These are phyloP conservation scores for Candida ficus DNA, from an alignment of 805 yeast species.

Conservation along the genomic window DNA sequence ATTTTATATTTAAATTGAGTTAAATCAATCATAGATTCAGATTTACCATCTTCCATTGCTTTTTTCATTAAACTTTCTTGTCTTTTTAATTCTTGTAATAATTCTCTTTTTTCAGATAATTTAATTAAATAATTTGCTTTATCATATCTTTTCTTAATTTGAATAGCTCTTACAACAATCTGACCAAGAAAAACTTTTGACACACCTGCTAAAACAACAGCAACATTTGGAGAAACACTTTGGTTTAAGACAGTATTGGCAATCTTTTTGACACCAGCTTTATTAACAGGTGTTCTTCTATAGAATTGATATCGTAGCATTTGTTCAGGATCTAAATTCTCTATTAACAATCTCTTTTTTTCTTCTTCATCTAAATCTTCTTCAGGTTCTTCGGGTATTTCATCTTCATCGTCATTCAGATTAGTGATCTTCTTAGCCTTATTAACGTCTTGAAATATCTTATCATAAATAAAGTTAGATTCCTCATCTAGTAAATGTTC, in stretches of 20 bases:
- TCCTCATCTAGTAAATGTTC: slow-evolving; percentile 19
- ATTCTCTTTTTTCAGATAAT: slow-evolving; percentile 37
- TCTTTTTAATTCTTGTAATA: slow-evolving; percentile 28
- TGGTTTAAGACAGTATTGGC: slow-evolving; percentile 79
- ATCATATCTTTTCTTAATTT: slow-evolving; percentile 55
- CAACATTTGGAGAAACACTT: slow-evolving; percentile 70
- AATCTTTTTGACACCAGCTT: slow-evolving; percentile 72
- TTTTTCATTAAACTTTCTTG: slow-evolving; percentile 35
- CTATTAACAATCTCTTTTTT: slow-evolving; percentile 54
- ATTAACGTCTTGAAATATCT: slow-evolving; percentile 12
- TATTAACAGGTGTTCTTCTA: slow-evolving; percentile 70
- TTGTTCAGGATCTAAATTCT: slow-evolving; percentile 75
- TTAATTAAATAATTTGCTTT: slow-evolving; percentile 32
- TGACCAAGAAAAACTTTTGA: slow-evolving; percentile 91
- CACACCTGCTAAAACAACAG: slow-evolving; percentile 78
- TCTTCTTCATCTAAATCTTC: slow-evolving; percentile 47
- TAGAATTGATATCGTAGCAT: slow-evolving; percentile 83
- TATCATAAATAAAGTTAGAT: slow-evolving; percentile 13
- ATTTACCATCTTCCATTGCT: slow-evolving; percentile 15
- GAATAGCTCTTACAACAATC: slow-evolving; percentile 74
- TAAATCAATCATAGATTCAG: slow-evolving; percentile 4
- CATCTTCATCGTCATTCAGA: slow-evolving; percentile 22
- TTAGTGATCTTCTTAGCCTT: slow-evolving; percentile 10
- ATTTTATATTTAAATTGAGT: slow-evolving; percentile 15
- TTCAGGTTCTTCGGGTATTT: slow-evolving; percentile 20